Percentiles rank a stretch among this genome's conserved stretches.
Conservation (phyloP, 23 red algal genomes). For the Pyropia haitanensis region DNA sequence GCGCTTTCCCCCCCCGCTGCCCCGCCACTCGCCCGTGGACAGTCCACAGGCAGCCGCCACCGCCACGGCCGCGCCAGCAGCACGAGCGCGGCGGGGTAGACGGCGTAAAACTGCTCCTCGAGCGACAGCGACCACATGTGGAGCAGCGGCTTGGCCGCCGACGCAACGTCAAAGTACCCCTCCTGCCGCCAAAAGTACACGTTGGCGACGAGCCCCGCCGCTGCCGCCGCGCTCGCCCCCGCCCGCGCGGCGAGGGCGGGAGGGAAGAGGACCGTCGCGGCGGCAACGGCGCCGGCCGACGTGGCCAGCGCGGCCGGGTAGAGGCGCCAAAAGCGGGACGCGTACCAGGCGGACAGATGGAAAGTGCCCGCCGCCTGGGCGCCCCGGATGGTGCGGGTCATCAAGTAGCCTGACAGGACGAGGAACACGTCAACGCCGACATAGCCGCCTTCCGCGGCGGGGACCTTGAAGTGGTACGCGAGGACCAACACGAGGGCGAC, state of each 20-base stretch:
- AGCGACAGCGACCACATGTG: slow-evolving; percentile 57
- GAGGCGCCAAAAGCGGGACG: slow-evolving; percentile 35
- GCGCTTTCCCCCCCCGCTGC: too few relatives aligned
- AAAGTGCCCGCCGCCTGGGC: background rate
- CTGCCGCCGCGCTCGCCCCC: too few relatives aligned
- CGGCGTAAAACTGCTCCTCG: slow-evolving; percentile 64
- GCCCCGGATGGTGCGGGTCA: slow-evolving; percentile 5
- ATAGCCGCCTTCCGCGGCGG: slow-evolving; percentile 21
- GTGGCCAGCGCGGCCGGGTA: slow-evolving; percentile 34
- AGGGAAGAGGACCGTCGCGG: background rate
- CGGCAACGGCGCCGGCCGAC: background rate
- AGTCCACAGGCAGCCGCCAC: background rate
- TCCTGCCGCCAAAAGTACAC: background rate
- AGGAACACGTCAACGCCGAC: slow-evolving; percentile 52
- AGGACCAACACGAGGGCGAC: slow-evolving; percentile 13
- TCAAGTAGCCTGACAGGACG: slow-evolving; percentile 33
- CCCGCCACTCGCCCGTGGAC: too few relatives aligned
- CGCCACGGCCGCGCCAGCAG: background rate
- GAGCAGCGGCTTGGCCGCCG: slow-evolving; percentile 13
- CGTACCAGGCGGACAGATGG: slow-evolving; percentile 20
- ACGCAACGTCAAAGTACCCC: background rate
- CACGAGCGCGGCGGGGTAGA: slow-evolving; percentile 19
- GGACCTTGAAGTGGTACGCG: slow-evolving; percentile 3
- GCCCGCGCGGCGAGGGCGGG: background rate
- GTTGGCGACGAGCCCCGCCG: too few relatives aligned